Percentiles rank a stretch among this genome's conserved stretches.
Evolutionary conservation across 495 filamentous ascomycete species (phyloP).

Genomic region (Xylaria flabelliformis): DNA sequence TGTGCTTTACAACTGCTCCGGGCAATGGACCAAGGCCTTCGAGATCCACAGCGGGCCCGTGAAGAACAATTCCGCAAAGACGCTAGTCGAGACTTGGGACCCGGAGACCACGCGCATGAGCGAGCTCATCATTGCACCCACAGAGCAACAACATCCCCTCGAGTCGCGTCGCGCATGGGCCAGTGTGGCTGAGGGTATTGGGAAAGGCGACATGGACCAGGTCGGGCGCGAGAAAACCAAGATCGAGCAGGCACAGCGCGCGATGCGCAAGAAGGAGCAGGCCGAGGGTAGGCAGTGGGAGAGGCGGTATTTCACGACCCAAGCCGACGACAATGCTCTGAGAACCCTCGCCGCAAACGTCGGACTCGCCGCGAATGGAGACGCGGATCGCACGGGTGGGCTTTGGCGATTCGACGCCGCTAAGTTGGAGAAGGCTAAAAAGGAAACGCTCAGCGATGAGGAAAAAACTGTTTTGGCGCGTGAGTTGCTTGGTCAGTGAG

Average conservation of each 20-base stretch:
- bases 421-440: conserved; percentile 62
- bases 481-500: conserved; percentile 53
- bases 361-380: conserved; percentile 35
- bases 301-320: conserved; percentile 77
- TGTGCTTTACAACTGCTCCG: conserved; percentile 81
- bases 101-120: conserved; percentile 66
- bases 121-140: conserved; percentile 71
- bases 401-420: conserved; percentile 82
- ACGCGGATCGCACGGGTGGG: conserved; percentile 83
- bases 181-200: conserved; percentile 80
- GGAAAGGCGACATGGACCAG: conserved; percentile 80
- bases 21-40: conserved; percentile 90
- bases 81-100: conserved; percentile 71
- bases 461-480: conserved; percentile 45
- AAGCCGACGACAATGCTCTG: conserved; percentile 54
- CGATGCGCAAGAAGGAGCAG: conserved; percentile 81
- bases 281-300: conserved; percentile 81
- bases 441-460: conserved; percentile 46
- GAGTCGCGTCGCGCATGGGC: conserved; percentile 90
- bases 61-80: conserved; percentile 61
- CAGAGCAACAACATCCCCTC: conserved; percentile 83
- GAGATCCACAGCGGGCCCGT: conserved; percentile 73
- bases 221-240: conserved; percentile 80
- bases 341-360: neutral
- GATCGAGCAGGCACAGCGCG: conserved; percentile 90